These are phyloP conservation scores for Fibroporia radiculosa DNA, from an alignment of 768 basidiomycete genomes.

Conservation along the genomic window DNA sequence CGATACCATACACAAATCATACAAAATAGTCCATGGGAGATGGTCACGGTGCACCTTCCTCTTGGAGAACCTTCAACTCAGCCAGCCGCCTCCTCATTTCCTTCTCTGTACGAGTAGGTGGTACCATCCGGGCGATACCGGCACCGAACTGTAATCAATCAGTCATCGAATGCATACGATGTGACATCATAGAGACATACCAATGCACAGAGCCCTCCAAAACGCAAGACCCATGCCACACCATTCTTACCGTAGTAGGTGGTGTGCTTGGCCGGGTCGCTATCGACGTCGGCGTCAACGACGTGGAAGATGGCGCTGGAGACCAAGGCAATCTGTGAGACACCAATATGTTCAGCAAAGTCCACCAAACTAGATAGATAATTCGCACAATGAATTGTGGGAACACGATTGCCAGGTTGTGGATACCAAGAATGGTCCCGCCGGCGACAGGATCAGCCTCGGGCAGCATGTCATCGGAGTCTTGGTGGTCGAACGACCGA, in stretches of 20 bases:
- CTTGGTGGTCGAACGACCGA: slow-evolving; percentile 47
- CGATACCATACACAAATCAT: too few relatives aligned
- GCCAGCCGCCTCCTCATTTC: slow-evolving; percentile 78
- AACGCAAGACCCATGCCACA: slow-evolving; percentile 89
- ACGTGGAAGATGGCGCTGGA: slow-evolving; percentile 80
- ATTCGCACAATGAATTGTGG: slow-evolving; percentile 84
- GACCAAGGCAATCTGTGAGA: slow-evolving; percentile 67
- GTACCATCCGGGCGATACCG: slow-evolving; percentile 68
- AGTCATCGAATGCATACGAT: background rate
- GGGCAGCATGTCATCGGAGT: slow-evolving; percentile 23
- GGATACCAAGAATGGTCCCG: slow-evolving; percentile 89
- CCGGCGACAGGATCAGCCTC: slow-evolving; percentile 56
- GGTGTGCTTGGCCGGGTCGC: slow-evolving; percentile 36
- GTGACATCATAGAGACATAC: slow-evolving; percentile 23
- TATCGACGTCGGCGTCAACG: slow-evolving; percentile 53
- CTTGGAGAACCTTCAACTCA: slow-evolving; percentile 69
- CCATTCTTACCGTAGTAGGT: slow-evolving; percentile 80
- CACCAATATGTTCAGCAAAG: slow-evolving; percentile 2
- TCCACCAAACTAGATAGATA: background rate
- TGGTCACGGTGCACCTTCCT: slow-evolving; percentile 38
- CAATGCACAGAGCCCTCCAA: slow-evolving; percentile 83
- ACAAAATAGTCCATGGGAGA: too few relatives aligned
- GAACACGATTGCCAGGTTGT: slow-evolving; percentile 91
- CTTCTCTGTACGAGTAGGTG: slow-evolving; percentile 87
- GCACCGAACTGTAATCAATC: slow-evolving; percentile 48